Evolutionary conservation across 768 basidiomycete species (phyloP).

Genomic region (Albatrellus ellisii): DNA sequence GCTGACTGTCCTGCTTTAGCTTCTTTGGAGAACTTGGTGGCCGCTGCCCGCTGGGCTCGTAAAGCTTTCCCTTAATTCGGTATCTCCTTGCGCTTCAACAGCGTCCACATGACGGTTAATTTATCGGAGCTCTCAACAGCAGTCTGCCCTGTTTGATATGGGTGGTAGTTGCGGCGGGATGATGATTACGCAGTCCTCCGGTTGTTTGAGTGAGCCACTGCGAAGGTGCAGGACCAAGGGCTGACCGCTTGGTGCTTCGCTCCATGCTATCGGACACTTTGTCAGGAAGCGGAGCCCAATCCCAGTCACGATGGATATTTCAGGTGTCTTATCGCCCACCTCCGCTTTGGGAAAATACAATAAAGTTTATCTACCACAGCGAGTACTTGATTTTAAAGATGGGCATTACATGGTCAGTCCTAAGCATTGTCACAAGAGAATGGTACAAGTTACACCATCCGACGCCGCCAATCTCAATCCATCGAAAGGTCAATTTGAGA

Average conservation of each 20-base stretch:
- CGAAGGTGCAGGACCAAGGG: neutral
- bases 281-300: neutral
- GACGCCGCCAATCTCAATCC: no score
- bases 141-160: constrained; percentile 5
- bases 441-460: no score
- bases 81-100: constrained; percentile 73
- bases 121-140: constrained; percentile 24
- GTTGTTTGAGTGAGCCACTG: constrained; percentile 8
- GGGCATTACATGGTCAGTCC: no score
- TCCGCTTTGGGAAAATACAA: no score
- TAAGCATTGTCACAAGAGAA: no score
- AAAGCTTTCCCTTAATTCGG: constrained; percentile 55
- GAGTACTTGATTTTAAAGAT: no score
- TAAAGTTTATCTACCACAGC: no score
- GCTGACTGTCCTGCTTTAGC: constrained; percentile 24
- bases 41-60: constrained; percentile 90
- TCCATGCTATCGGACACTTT: no score
- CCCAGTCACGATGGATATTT: no score
- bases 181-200: constrained; percentile 3
- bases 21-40: constrained; percentile 76
- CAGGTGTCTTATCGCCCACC: no score
- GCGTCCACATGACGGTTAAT: constrained; percentile 63
- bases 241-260: neutral
- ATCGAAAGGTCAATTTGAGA: no score
- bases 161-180: constrained; percentile 12